A percentile compares a stretch with the other conserved stretches of the same genome.
These are phyloP conservation scores for Penicillium soppii DNA, from an alignment of 495 filamentous ascomycete species.

Conservation along the genomic window DNA sequence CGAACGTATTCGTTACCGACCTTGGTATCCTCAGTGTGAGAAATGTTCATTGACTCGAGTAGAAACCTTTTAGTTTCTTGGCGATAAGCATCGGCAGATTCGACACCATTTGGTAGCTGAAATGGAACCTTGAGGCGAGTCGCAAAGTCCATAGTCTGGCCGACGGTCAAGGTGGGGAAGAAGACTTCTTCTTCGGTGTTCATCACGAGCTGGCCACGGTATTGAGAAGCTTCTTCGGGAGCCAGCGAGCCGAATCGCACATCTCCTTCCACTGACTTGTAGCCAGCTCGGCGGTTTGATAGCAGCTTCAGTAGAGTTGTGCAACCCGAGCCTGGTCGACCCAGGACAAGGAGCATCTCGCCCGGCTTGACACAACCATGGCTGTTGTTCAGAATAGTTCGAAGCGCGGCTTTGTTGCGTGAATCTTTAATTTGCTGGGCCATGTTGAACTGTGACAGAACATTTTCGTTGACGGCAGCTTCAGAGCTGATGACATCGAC, in stretches of 20 bases:
- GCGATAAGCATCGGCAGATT: conserved; percentile 47
- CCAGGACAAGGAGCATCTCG: conserved; percentile 15
- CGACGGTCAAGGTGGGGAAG: conserved; percentile 64
- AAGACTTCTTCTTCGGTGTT: conserved; percentile 66
- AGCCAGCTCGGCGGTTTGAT: background rate
- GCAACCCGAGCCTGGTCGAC: conserved; percentile 23
- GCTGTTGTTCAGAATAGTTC: background rate
- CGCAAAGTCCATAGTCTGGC: conserved; percentile 67
- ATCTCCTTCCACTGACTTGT: conserved; percentile 31
- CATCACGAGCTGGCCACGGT: conserved; percentile 68
- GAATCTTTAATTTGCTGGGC: too few species aligned
- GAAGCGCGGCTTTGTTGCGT: too few species aligned
- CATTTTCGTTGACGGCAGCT: background rate
- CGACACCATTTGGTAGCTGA: conserved; percentile 23
- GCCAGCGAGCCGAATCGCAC: conserved; percentile 56
- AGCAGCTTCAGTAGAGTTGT: conserved; percentile 40
- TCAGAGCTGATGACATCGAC: background rate
- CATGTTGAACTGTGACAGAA: background rate
- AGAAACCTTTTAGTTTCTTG: conserved; percentile 59
- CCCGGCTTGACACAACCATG: conserved; percentile 34
- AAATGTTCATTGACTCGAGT: too few species aligned
- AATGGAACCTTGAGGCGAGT: conserved; percentile 27
- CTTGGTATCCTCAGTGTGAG: conserved; percentile 72
- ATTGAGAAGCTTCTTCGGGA: conserved; percentile 52
- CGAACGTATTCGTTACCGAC: conserved; percentile 85